Evolutionary conservation across 371 early-diverging fungal genomes (phyloP).

Genomic region (Saksenaea vasiformis): DNA sequence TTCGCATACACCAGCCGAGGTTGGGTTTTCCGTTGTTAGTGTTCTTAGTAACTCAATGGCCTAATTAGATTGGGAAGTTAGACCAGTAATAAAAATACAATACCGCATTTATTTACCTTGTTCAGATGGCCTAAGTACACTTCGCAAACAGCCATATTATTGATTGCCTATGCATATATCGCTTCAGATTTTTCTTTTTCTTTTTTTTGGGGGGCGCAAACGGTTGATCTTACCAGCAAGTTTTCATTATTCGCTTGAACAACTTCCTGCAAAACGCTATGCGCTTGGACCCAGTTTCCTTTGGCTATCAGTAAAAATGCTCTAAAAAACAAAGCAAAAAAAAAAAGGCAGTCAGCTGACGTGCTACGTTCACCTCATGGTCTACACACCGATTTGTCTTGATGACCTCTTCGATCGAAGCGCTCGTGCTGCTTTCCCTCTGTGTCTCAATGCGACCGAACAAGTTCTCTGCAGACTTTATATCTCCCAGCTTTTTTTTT

Average conservation of each 20-base stretch:
- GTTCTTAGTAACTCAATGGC: conserved; percentile 33
- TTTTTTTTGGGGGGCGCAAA: neutral
- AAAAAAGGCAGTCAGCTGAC: neutral
- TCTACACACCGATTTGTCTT: conserved; percentile 43
- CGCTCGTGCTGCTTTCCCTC: conserved; percentile 16
- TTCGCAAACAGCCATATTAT: conserved; percentile 60
- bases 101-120: conserved; percentile 29
- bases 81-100: neutral
- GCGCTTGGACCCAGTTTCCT: conserved; percentile 57
- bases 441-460: conserved; percentile 40
- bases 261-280: conserved; percentile 45
- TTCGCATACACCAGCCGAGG: conserved; percentile 56
- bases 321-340: conserved; percentile 14
- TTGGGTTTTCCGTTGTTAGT: conserved; percentile 34
- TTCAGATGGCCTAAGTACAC: conserved; percentile 58
- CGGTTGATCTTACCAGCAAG: conserved; percentile 34
- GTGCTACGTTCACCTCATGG: neutral
- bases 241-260: conserved; percentile 52
- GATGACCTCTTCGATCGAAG: conserved; percentile 38
- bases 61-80: conserved; percentile 2
- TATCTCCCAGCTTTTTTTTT: conserved; percentile 47
- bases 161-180: conserved; percentile 40
- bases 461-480: conserved; percentile 40
- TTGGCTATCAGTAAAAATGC: conserved; percentile 52
- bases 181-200: neutral